phyloP scores from a whole-genome alignment of 2,329 filamentous ascomycete species.

The Gnomoniopsis smithogilvyi region DNA sequence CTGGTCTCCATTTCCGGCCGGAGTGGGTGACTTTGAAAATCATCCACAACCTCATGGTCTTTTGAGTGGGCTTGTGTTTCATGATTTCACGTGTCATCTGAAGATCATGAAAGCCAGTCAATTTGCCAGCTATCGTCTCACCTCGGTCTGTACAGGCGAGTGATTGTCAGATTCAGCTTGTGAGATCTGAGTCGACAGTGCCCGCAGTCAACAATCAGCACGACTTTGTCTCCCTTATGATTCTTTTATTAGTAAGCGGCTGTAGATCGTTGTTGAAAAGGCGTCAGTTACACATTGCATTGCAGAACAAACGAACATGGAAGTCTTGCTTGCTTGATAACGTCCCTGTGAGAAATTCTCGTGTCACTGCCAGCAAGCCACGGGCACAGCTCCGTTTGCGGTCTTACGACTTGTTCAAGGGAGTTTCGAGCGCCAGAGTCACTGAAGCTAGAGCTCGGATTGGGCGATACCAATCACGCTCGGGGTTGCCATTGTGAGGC shows the following conservation, averaged over 20 bases:
- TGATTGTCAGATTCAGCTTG: background rate
- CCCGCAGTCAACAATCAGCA: background rate
- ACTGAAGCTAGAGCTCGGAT: background rate
- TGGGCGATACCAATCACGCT: too few relatives aligned
- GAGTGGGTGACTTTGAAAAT: background rate
- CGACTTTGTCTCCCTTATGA: background rate
- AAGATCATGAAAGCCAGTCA: background rate
- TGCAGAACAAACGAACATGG: background rate
- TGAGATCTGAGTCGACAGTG: background rate
- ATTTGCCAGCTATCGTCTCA: too few relatives aligned
- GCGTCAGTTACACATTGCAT: background rate
- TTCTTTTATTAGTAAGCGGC: background rate
- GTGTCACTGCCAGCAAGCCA: background rate
- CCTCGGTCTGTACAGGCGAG: background rate
- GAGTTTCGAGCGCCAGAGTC: background rate
- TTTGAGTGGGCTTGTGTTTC: background rate
- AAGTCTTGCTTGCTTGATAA: background rate
- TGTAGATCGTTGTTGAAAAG: background rate
- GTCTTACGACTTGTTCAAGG: background rate
- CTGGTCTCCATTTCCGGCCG: background rate
- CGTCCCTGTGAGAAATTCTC: background rate
- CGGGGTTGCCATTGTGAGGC: too few relatives aligned
- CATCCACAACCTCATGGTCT: background rate
- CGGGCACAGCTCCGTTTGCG: background rate
- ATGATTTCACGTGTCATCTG: background rate